These are phyloP conservation scores for Venturia nashicola DNA, from an alignment of 2,329 filamentous ascomycete genomes.

Conservation along the genomic window DNA sequence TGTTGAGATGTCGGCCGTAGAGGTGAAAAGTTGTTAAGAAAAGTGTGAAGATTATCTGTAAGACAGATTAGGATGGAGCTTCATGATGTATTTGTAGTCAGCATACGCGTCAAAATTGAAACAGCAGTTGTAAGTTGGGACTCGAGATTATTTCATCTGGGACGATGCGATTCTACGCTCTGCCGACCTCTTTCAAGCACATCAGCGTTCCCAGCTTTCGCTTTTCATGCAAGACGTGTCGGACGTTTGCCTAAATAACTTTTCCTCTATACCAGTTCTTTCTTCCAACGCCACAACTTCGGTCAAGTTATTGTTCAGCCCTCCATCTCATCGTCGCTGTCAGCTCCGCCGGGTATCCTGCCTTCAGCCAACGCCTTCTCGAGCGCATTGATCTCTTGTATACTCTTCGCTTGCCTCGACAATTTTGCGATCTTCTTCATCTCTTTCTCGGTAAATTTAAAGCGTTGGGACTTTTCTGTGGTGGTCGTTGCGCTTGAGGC, in stretches of 20 bases:
- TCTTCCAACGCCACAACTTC: background rate
- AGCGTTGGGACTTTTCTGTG: conserved; percentile 19
- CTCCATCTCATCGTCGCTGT: conserved; percentile 13
- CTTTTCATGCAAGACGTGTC: background rate
- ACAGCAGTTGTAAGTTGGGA: background rate
- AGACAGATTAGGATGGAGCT: background rate
- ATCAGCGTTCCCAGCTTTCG: background rate
- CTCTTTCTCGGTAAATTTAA: conserved; percentile 81
- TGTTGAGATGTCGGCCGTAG: background rate
- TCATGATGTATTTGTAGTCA: background rate
- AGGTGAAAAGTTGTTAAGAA: background rate
- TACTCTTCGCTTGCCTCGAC: conserved; percentile 76
- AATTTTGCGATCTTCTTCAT: conserved; percentile 72
- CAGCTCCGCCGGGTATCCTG: conserved; percentile 57
- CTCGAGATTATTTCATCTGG: background rate
- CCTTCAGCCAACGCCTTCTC: conserved; percentile 92
- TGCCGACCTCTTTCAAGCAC: background rate
- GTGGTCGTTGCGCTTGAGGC: conserved; percentile 22
- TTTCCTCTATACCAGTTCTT: background rate
- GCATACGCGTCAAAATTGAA: background rate
- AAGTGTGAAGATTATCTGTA: background rate
- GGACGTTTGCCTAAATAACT: background rate
- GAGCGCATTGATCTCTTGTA: conserved; percentile 79
- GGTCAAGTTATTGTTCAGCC: background rate
- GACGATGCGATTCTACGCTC: background rate